Percentiles rank a stretch among this genome's conserved stretches.
Conservation (phyloP, 1,139 yeast genomes). For the Yamadazyma epiphylla region DNA sequence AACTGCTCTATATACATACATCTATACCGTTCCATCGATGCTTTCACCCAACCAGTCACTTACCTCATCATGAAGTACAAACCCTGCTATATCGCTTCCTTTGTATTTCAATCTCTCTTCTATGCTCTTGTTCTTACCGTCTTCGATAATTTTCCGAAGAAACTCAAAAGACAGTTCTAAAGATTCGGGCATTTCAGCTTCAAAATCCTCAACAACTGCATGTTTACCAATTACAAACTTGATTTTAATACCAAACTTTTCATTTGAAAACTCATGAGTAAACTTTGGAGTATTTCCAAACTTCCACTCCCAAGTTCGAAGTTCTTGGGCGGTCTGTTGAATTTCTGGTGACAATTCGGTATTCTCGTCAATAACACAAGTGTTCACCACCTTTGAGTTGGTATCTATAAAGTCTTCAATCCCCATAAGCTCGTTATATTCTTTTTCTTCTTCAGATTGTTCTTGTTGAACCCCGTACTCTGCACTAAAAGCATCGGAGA, state of each 20-base stretch:
- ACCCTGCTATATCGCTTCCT: constrained; percentile 46
- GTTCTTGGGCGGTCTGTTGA: constrained; percentile 33
- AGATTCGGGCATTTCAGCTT: constrained; percentile 14
- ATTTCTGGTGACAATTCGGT: constrained; percentile 48
- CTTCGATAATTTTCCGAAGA: constrained; percentile 22
- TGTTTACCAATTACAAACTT: constrained; percentile 43
- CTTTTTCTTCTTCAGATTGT: constrained; percentile 9
- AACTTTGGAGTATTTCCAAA: constrained; percentile 72
- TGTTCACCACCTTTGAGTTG: constrained; percentile 10
- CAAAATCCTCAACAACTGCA: constrained; percentile 21
- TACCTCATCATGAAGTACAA: constrained; percentile 36
- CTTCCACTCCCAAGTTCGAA: constrained; percentile 65
- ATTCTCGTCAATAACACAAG: constrained; percentile 20
- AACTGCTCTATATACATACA: constrained; percentile 2
- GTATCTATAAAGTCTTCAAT: constrained; percentile 28
- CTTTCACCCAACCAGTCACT: constrained; percentile 47
- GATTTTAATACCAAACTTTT: constrained; percentile 27
- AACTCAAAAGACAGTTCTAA: constrained; percentile 25
- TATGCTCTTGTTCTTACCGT: constrained; percentile 13
- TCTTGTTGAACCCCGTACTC: constrained; percentile 22
- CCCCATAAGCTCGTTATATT: constrained; percentile 30
- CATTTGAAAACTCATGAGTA: constrained; percentile 38
- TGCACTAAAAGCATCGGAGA: constrained; percentile 41
- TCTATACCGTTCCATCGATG: constrained; percentile 50
- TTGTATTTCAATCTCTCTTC: constrained; percentile 24